Conservation (phyloP, 768 basidiomycete genomes). For the Tylopilus plumbeoviolaceoides region DNA sequence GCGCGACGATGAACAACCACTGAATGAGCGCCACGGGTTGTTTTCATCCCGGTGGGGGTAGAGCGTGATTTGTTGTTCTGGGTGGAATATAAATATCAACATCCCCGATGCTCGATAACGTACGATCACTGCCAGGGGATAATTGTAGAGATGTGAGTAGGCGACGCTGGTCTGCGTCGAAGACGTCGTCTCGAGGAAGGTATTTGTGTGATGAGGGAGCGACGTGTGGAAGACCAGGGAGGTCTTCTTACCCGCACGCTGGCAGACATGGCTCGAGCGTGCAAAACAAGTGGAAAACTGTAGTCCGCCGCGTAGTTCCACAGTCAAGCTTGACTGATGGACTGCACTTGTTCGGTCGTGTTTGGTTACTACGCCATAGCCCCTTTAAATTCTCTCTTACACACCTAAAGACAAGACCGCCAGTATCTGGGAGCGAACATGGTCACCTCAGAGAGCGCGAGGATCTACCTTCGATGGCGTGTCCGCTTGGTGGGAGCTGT, state of each 20-base stretch:
- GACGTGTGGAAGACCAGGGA: conserved; percentile 37
- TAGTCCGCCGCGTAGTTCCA: too few species aligned
- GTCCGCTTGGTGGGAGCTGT: neutral
- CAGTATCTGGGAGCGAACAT: too few species aligned
- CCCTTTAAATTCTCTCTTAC: too few species aligned
- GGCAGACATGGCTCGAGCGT: conserved; percentile 38
- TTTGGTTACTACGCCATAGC: neutral
- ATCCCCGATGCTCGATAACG: conserved; percentile 19
- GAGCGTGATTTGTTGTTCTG: conserved; percentile 98
- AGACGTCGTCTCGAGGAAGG: conserved; percentile 57
- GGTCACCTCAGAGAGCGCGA: too few species aligned
- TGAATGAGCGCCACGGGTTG: conserved; percentile 55
- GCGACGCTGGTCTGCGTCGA: conserved; percentile 72
- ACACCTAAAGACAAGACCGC: too few species aligned
- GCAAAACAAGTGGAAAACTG: too few species aligned
- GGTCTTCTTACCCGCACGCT: conserved; percentile 64
- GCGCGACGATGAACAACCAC: too few species aligned
- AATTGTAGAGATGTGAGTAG: conserved; percentile 89
- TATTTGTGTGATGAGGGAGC: conserved; percentile 46
- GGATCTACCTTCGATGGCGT: neutral
- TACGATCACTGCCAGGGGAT: conserved; percentile 90
- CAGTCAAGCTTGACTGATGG: too few species aligned
- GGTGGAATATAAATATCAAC: neutral
- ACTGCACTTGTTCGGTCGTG: neutral
- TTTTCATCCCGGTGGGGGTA: conserved; percentile 98